Base-by-base conservation (phyloP, 768 basidiomycete species). In the Termitomyces sp. region DNA sequence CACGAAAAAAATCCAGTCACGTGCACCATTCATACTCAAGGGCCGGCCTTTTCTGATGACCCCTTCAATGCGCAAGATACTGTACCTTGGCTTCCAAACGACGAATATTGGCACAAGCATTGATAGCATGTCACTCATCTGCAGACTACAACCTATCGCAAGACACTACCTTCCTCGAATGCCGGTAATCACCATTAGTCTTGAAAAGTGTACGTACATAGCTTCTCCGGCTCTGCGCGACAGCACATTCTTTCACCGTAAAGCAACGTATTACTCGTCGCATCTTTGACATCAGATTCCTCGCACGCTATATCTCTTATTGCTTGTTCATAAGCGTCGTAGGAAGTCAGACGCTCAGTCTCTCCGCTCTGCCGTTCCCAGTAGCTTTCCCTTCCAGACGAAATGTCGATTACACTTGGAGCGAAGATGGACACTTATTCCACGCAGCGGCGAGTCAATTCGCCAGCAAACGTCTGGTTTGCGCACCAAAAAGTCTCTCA, bases 381-480 rank as follows among this genome's bases (percentile, higher is more conserved):
- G n/a, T n/a, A n/a, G n/a, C n/a, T n/a, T n/a, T n/a, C n/a, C n/a
- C n/a, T n/a, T n/a, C n/a, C n/a, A 26, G 26, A 26, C 26, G 26
- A 26, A 26, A 26, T 65, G 53, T 68, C 65, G 36, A 49, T 73
- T 22, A 65, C 64, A 18, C 64, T 79, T 20, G 75, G 70, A n/a
- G 55, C 66, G 6, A 68, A 71, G 48, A 48, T 57, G 4, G 52
- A 54, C 20, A 58, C 54, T 13, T 59, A 44, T 43, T 35, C 64
- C n/a, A 52, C 58, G 20, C 45, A 63, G 14, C 61, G 58, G n/a
- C 70, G 69, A 36, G 57, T 57, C 14, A 66, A 74, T 3, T 51
- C 65, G 10, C 58, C 65, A 9, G 60, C 67, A n/a, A 81, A 79
- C 30, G 79, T 79, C 5, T 70, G 74, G 71, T 79, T 81, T 60